phyloP scores from a whole-genome alignment of 2,329 filamentous ascomycete genomes.

The Macrophomina tecta region DNA sequence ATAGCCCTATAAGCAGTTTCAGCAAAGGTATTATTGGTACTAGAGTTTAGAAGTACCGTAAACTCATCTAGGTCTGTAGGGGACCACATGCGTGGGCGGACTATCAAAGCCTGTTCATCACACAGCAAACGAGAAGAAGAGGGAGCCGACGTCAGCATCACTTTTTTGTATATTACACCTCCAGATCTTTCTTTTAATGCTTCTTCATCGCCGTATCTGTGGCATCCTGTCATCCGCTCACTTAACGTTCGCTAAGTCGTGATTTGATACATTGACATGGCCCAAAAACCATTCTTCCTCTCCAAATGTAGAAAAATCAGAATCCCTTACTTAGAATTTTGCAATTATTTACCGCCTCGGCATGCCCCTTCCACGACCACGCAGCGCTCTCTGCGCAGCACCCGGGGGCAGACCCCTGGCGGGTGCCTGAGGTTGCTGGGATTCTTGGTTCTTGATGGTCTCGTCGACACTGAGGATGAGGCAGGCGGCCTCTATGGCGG shows the following conservation, averaged over 20 bases:
- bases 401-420: slow-evolving; percentile 65
- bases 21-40: too few relatives aligned
- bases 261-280: slow-evolving; percentile 24
- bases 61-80: too few relatives aligned
- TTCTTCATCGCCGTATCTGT: background rate
- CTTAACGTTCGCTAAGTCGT: slow-evolving; percentile 16
- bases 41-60: too few relatives aligned
- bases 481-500: slow-evolving; percentile 92
- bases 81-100: too few relatives aligned
- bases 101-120: background rate
- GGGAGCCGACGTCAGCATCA: background rate
- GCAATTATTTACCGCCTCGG: slow-evolving; percentile 68
- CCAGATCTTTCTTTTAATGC: slow-evolving; percentile 10
- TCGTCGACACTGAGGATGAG: slow-evolving; percentile 96
- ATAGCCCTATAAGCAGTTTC: too few relatives aligned
- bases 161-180: slow-evolving; percentile 19
- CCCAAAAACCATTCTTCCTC: background rate
- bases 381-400: slow-evolving; percentile 86
- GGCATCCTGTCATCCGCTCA: slow-evolving; percentile 11
- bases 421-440: slow-evolving; percentile 80
- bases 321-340: background rate
- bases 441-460: slow-evolving; percentile 98
- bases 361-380: slow-evolving; percentile 85
- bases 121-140: background rate
- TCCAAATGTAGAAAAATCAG: background rate